Evolutionary conservation across 2,329 filamentous ascomycete species (phyloP), one percentile per base, ranked within the genome.

Genomic region (Coleophoma eucalyptorum): DNA sequence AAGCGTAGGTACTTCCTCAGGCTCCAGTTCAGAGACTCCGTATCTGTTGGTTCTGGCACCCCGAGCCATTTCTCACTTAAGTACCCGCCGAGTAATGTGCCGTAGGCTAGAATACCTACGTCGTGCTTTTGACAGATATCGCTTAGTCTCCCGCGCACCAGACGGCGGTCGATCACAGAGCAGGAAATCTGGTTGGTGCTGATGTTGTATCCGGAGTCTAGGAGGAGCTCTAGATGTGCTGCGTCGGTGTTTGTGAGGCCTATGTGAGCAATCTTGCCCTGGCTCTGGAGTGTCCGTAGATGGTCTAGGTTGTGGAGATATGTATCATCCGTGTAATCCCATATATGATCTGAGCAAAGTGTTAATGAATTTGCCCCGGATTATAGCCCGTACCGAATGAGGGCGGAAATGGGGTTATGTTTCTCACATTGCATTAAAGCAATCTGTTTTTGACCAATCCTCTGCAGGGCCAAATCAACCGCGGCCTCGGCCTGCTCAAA

Each of bases 1-100:
- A 70, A 69, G 31, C 67, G 66, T 8, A 69, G 56, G 43, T 70
- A 69, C 44, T 70, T 65, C 19, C 60, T 55, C 19, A 66, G 50
- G 51, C 63, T 65, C 60, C 59, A 65, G 41, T 66, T 66, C 26
- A 66, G 47, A 4, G 20, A 42, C 12, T 58, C 32, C 2, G 45
- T 35, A 26, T 60, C 52, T 26, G 46, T 13, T 6, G 62, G 63
- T 46, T 66, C 62, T 1, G 56, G 50, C 31, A 46, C 37, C n/a
- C 50, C 58, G 4, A 64, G 50, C 62, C 62, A 63, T 45, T 58
- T 63, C 32, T 38, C 60, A 37, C 54, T 58, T 1, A 65, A 48
- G 43, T 58, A 64, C 3, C 62, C 63, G 12, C 63, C 63, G n/a
- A 68, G 57, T n/a, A 68, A 56, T n/a, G 65, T 64, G 3, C 64